A percentile compares a stretch with the other conserved stretches of the same genome.
These are phyloP conservation scores for Aureobasidium sp. DNA, from an alignment of 2,329 filamentous ascomycete species.

Conservation along the genomic window DNA sequence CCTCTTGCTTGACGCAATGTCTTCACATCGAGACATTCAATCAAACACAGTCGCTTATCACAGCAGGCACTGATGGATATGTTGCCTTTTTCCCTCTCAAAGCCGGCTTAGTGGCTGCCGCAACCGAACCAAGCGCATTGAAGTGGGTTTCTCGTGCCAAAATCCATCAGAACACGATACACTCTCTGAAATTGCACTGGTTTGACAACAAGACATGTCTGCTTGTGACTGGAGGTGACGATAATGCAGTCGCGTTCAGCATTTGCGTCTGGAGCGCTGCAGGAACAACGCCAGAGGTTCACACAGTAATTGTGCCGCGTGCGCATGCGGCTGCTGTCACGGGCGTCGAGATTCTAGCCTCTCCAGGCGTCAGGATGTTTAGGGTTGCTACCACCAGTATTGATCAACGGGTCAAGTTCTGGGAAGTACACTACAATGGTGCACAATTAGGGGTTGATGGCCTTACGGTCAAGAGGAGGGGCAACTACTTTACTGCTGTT, in stretches of 20 bases:
- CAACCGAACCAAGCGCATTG: constrained; percentile 4
- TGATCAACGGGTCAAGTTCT: constrained; percentile 44
- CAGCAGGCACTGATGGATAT: constrained; percentile 75
- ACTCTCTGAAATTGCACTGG: constrained; percentile 40
- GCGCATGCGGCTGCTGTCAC: constrained; percentile 71
- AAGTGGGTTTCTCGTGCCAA: constrained; percentile 36
- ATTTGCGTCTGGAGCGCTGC: constrained; percentile 2
- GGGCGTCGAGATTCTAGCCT: constrained; percentile 37
- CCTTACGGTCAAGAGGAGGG: constrained; percentile 27
- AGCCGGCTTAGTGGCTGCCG: neutral
- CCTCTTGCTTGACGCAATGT: constrained; percentile 63
- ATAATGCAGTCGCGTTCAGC: constrained; percentile 67
- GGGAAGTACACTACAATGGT: constrained; percentile 32
- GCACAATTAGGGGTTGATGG: constrained; percentile 21
- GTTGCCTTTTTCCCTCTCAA: constrained; percentile 52
- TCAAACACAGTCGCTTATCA: constrained; percentile 42
- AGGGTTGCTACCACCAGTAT: constrained; percentile 31
- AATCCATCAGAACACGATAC: constrained; percentile 77
- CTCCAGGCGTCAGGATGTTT: constrained; percentile 12
- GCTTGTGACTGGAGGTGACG: constrained; percentile 76
- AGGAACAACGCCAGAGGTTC: neutral
- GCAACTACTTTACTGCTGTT: constrained; percentile 40
- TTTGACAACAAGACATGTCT: constrained; percentile 36
- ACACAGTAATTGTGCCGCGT: constrained; percentile 41
- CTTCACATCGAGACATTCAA: constrained; percentile 22